phyloP scores from a whole-genome alignment of 225 moss, liverwort and hornwort species.

The Pleurozium schreberi region DNA sequence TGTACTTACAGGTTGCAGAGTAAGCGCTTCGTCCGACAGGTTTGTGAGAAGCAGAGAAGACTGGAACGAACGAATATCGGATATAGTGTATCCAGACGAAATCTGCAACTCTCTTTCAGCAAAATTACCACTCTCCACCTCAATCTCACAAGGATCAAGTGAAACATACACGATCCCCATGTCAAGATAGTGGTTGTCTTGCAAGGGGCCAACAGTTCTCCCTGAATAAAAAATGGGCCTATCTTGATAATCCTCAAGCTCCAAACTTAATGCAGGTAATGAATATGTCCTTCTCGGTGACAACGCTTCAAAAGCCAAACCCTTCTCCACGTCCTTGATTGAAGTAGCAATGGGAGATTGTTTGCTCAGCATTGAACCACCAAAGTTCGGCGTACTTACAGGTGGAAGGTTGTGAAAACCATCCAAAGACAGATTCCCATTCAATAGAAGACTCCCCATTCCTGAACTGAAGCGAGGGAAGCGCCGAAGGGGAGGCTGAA shows the following conservation, averaged over 20 bases:
- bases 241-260: constrained; percentile 9
- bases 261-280: constrained; percentile 19
- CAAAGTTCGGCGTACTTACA: background rate
- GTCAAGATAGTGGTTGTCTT: constrained; percentile 42
- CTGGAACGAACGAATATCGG: constrained; percentile 53
- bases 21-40: constrained; percentile 32
- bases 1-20: constrained; percentile 66
- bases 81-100: constrained; percentile 18
- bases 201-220: constrained; percentile 22
- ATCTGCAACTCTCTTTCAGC: constrained; percentile 1
- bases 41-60: constrained; percentile 62
- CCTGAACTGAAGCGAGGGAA: constrained; percentile 8
- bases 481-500: constrained; percentile 34
- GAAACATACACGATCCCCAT: constrained; percentile 71
- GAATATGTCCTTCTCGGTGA: constrained; percentile 34
- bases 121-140: background rate
- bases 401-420: background rate
- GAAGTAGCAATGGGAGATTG: background rate
- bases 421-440: background rate
- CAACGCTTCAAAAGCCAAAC: constrained; percentile 24
- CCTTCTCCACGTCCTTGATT: constrained; percentile 31
- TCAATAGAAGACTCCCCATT: background rate
- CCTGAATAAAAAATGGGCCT: constrained; percentile 2
- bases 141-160: constrained; percentile 13
- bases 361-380: constrained; percentile 1